These are phyloP conservation scores for Paecilomyces fulvus DNA, from an alignment of 2,329 filamentous ascomycete species.

Conservation along the genomic window DNA sequence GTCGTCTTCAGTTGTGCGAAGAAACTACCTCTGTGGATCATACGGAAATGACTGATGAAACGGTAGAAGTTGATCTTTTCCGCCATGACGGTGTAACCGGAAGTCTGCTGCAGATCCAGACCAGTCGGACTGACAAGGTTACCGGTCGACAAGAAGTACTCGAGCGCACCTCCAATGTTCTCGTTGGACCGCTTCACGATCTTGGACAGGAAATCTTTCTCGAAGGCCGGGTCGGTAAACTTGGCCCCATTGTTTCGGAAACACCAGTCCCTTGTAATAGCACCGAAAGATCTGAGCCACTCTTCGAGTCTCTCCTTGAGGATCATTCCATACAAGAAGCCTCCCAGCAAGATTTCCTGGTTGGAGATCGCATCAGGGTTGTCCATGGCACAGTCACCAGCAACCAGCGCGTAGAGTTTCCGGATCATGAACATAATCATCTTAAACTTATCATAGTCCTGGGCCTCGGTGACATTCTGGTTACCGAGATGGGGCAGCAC, in stretches of 20 bases:
- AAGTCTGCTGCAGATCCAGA: conserved; percentile 86
- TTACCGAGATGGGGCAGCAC: conserved; percentile 88
- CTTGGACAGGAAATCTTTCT: conserved; percentile 67
- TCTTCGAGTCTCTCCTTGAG: conserved; percentile 92
- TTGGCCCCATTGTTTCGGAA: conserved; percentile 43
- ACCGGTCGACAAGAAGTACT: conserved; percentile 94
- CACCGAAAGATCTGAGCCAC: conserved; percentile 61
- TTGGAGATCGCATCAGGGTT: conserved; percentile 96
- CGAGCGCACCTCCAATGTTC: conserved; percentile 75
- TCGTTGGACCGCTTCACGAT: conserved; percentile 78
- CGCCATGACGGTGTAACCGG: conserved; percentile 91
- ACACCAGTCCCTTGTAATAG: conserved; percentile 47
- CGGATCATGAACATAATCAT: conserved; percentile 92
- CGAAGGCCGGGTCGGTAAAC: conserved; percentile 70
- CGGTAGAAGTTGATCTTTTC: conserved; percentile 99
- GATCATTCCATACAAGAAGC: conserved; percentile 90
- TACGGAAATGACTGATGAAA: conserved; percentile 97
- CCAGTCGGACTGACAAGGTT: conserved; percentile 88
- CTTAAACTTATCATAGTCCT: conserved; percentile 88
- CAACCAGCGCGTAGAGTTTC: conserved; percentile 87
- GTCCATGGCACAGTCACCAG: conserved; percentile 85
- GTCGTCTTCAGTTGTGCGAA: conserved; percentile 97
- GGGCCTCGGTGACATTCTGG: conserved; percentile 69
- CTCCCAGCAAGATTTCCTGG: conserved; percentile 87
- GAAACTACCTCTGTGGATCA: conserved; percentile 98